Percentiles rank a stretch among this genome's conserved stretches.
Evolutionary conservation across 2,329 filamentous ascomycete species (phyloP).

Genomic region (Lachnellula arida): DNA sequence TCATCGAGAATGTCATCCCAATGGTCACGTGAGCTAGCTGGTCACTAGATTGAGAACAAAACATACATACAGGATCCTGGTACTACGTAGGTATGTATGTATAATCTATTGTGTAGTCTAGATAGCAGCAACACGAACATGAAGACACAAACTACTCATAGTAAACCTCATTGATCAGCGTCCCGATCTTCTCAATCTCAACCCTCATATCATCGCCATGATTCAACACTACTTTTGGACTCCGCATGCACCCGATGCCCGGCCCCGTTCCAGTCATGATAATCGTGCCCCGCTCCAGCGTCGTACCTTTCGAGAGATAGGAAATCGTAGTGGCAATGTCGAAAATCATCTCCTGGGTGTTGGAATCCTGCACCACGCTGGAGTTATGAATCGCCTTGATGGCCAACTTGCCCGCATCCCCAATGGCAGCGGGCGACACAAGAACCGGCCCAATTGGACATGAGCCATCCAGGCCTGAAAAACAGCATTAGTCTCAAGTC

Average conservation of each 20-base stretch:
- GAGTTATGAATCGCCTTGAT: constrained; percentile 44
- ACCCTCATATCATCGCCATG: constrained; percentile 31
- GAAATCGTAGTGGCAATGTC: constrained; percentile 38
- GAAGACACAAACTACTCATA: no score
- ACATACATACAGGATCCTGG: no score
- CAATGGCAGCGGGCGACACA: constrained; percentile 24
- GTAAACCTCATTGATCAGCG: constrained; percentile 26
- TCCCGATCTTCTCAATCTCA: constrained; percentile 30
- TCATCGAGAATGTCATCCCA: no score
- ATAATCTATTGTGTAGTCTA: no score
- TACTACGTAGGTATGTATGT: no score
- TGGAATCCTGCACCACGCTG: constrained; percentile 45
- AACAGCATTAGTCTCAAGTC: no score
- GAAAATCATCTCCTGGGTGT: constrained; percentile 43
- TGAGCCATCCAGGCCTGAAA: constrained; percentile 12
- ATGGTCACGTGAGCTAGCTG: no score
- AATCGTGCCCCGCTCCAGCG: constrained; percentile 35
- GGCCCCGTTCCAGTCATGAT: constrained; percentile 41
- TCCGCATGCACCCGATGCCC: constrained; percentile 34
- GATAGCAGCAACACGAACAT: no score
- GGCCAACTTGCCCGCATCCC: constrained; percentile 24
- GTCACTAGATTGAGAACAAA: no score
- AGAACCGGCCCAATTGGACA: constrained; percentile 32
- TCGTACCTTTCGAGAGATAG: constrained; percentile 35
- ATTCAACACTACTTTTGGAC: constrained; percentile 25